A percentile compares a stretch with the other conserved stretches of the same genome.
These are phyloP conservation scores for Mucor irregularis DNA, from an alignment of 371 early-diverging fungal species.

Conservation along the genomic window DNA sequence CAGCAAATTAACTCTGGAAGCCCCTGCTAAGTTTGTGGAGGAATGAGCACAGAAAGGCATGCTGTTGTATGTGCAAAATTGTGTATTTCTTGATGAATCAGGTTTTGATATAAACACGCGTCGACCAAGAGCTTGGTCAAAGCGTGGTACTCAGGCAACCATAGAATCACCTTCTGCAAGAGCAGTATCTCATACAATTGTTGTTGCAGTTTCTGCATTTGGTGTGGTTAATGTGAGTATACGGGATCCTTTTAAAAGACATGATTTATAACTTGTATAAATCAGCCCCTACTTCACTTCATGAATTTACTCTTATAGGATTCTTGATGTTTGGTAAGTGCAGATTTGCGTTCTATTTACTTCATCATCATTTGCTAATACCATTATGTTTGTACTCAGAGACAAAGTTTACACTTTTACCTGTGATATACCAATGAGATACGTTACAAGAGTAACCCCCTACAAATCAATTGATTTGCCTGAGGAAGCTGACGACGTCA, in stretches of 20 bases:
- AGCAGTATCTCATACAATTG: conserved; percentile 9
- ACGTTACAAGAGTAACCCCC: too few relatives aligned
- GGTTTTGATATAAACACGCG: conserved; percentile 7
- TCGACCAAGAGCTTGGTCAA: conserved; percentile 9
- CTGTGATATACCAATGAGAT: too few relatives aligned
- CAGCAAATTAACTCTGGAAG: not conserved
- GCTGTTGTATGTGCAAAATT: conserved; percentile 4
- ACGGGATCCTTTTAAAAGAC: conserved; percentile 5
- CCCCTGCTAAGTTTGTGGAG: not conserved
- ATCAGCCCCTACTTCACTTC: not conserved
- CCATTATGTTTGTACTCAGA: too few relatives aligned
- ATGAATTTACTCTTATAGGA: not conserved
- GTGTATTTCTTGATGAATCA: conserved; percentile 4
- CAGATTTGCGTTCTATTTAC: too few relatives aligned
- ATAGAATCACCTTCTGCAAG: conserved; percentile 5
- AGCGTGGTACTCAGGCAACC: not conserved
- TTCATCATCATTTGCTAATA: too few relatives aligned
- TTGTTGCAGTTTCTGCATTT: conserved; percentile 11
- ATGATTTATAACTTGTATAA: not conserved
- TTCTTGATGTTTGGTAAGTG: too few relatives aligned
- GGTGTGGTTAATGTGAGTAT: conserved; percentile 6
- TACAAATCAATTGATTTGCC: too few relatives aligned
- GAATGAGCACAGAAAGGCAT: conserved; percentile 7
- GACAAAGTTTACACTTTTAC: too few relatives aligned
- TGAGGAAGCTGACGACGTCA: too few relatives aligned